Conservation (phyloP, 2,329 filamentous ascomycete species). For the Dothidotthia symphoricarpi region DNA sequence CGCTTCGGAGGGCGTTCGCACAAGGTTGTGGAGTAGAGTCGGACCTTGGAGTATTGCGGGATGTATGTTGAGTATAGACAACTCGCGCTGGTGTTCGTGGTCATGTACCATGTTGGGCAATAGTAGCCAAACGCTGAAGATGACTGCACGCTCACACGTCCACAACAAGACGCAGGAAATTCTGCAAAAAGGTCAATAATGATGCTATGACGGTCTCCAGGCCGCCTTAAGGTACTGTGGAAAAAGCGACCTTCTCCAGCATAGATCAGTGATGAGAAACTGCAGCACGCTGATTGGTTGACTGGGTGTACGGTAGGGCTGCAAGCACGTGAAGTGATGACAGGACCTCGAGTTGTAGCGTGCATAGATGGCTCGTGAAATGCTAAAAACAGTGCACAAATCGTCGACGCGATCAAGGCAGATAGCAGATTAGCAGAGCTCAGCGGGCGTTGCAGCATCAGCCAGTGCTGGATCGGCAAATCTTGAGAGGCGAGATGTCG, state of each 20-base stretch:
- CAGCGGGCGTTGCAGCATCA: no score
- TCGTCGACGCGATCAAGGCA: no score
- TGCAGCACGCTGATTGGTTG: slow-evolving; percentile 33
- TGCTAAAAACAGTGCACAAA: no score
- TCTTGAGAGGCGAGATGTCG: no score
- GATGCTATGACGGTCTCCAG: neutral
- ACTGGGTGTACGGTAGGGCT: slow-evolving; percentile 5
- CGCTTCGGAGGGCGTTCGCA: slow-evolving; percentile 45
- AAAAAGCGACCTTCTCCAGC: slow-evolving; percentile 2
- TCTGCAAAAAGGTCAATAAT: neutral
- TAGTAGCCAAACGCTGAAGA: neutral
- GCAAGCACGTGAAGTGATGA: slow-evolving; percentile 21
- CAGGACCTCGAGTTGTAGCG: slow-evolving; percentile 9
- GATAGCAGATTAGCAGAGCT: no score
- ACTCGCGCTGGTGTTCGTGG: slow-evolving; percentile 8
- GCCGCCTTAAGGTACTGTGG: neutral
- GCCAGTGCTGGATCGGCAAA: no score
- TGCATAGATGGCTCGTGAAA: neutral
- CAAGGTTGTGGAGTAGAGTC: slow-evolving; percentile 61
- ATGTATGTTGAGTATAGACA: slow-evolving; percentile 55
- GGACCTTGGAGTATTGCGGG: slow-evolving; percentile 57
- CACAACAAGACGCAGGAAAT: neutral
- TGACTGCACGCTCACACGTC: neutral
- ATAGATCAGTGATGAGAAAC: slow-evolving; percentile 36
- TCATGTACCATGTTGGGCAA: slow-evolving; percentile 27